phyloP scores from a whole-genome alignment of 2,329 filamentous ascomycete genomes.

The Scorias spongiosa region DNA sequence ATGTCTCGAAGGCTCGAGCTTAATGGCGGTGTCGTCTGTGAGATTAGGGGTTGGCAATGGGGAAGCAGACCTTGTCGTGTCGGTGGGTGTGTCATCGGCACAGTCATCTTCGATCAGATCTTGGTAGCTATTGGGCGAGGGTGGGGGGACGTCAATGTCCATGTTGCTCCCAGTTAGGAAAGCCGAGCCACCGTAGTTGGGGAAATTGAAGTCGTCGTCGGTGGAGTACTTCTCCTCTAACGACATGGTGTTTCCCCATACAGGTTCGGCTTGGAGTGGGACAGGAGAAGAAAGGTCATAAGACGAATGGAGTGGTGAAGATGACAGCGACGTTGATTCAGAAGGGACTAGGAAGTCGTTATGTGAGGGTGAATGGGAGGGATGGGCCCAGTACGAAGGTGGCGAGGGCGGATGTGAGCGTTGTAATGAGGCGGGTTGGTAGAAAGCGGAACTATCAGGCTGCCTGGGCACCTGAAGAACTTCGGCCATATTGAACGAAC shows the following conservation, averaged over 20 bases:
- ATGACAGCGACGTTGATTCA: constrained; percentile 1
- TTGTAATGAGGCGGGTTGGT: constrained; percentile 20
- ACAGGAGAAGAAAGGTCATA: constrained; percentile 8
- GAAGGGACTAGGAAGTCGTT: background rate
- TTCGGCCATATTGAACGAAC: constrained; percentile 25
- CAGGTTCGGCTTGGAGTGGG: constrained; percentile 41
- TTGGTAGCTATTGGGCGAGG: background rate
- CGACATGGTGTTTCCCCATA: constrained; percentile 44
- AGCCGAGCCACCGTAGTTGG: constrained; percentile 25
- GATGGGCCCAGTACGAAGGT: constrained; percentile 25
- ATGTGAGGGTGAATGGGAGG: constrained; percentile 10
- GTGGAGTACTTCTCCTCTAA: constrained; percentile 42
- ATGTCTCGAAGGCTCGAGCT: constrained; percentile 63
- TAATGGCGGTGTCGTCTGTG: constrained; percentile 66
- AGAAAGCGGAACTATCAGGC: constrained; percentile 28
- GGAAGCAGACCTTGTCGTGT: constrained; percentile 42
- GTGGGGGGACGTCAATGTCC: constrained; percentile 4
- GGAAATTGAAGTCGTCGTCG: constrained; percentile 32
- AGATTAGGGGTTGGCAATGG: constrained; percentile 44
- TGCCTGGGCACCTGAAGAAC: constrained; percentile 25
- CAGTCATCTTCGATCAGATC: background rate
- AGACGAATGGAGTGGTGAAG: constrained; percentile 2
- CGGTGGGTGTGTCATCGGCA: constrained; percentile 27
- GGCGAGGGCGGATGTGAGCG: constrained; percentile 27
- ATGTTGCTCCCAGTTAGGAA: constrained; percentile 5